These are phyloP conservation scores for Leccinum sublutescens DNA, from an alignment of 768 basidiomycete genomes.

Conservation along the genomic window DNA sequence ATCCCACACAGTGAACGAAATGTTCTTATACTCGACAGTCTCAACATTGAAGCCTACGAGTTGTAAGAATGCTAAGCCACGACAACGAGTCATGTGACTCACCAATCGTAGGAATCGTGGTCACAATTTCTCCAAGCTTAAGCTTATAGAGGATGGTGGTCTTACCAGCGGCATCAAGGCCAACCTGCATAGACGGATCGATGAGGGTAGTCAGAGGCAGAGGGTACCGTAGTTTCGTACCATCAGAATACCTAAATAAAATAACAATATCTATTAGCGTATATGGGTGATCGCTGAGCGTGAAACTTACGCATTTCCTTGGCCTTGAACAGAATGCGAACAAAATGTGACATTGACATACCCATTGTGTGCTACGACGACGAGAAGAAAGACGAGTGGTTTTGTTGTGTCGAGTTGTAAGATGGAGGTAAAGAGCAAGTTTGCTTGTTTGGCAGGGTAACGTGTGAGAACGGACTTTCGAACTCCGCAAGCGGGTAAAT, in stretches of 20 bases:
- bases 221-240: conserved; percentile 40
- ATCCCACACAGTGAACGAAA: conserved; percentile 99
- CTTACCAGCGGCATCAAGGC: conserved; percentile 99
- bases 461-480: conserved; percentile 33
- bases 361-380: conserved; percentile 58
- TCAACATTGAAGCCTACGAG: conserved; percentile 97
- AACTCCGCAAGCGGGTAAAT: conserved; percentile 33
- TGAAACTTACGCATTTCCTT: conserved; percentile 95
- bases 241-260: conserved; percentile 89
- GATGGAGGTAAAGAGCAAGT: conserved; percentile 34
- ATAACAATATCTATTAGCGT: conserved; percentile 24
- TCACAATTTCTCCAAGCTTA: conserved; percentile 99
- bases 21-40: conserved; percentile 99
- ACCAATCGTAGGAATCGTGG: conserved; percentile 99
- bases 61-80: conserved; percentile 14
- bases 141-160: conserved; percentile 99
- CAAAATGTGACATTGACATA: conserved; percentile 70
- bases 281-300: conserved; percentile 17
- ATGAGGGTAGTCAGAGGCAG: conserved; percentile 15
- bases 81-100: conserved; percentile 34
- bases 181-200: conserved; percentile 57
- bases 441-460: conserved; percentile 30
- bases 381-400: conserved; percentile 30
- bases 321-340: conserved; percentile 91
- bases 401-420: conserved; percentile 25